phyloP scores from a whole-genome alignment of 495 filamentous ascomycete species.

The Penicillium cinerascens region DNA sequence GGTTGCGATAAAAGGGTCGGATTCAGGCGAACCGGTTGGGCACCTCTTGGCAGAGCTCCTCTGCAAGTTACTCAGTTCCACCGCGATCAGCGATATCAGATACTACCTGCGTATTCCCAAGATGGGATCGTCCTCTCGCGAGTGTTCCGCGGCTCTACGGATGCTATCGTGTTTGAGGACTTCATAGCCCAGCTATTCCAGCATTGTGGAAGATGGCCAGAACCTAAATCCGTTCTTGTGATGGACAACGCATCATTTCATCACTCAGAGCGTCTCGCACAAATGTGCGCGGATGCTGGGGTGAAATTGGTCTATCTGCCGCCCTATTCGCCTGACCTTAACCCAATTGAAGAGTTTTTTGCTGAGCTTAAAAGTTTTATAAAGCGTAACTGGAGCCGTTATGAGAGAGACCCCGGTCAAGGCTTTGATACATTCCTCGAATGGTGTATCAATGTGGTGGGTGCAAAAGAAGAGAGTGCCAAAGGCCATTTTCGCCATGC shows the following conservation, averaged over 20 bases:
- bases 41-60: neutral
- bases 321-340: too few species aligned
- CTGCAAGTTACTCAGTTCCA: slow-evolving; percentile 5
- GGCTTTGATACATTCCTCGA: slow-evolving; percentile 4
- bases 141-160: slow-evolving; percentile 31
- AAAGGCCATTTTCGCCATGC: slow-evolving; percentile 3
- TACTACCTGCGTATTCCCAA: slow-evolving; percentile 33
- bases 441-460: slow-evolving; percentile 3
- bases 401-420: neutral
- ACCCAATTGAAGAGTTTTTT: too few species aligned
- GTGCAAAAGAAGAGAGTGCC: slow-evolving; percentile 3
- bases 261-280: too few species aligned
- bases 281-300: too few species aligned
- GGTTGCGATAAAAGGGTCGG: neutral
- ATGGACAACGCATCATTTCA: too few species aligned
- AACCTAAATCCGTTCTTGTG: neutral
- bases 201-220: neutral
- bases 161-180: slow-evolving; percentile 31
- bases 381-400: slow-evolving; percentile 1
- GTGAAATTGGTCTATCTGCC: too few species aligned
- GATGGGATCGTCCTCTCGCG: slow-evolving; percentile 25
- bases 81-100: slow-evolving; percentile 29
- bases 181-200: slow-evolving; percentile 31
- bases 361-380: too few species aligned
- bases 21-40: neutral